These are phyloP conservation scores for Bocquillonia castaneifolia DNA, from an alignment of 441 rosid genomes.

Conservation along the genomic window DNA sequence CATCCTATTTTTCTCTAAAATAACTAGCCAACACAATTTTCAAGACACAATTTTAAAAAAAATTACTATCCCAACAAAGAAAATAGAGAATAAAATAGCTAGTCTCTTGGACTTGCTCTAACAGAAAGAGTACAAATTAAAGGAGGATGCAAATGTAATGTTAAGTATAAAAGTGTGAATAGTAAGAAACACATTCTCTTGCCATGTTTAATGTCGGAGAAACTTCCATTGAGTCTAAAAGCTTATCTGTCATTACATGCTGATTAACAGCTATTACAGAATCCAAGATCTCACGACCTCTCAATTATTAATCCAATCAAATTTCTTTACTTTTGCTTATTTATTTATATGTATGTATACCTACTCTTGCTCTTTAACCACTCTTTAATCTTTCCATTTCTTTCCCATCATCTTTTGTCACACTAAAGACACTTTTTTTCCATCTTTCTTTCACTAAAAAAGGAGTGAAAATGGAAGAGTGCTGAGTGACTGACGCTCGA, in stretches of 20 bases:
- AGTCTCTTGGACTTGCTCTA: conserved; percentile 17
- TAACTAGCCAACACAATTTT: too few relatives aligned
- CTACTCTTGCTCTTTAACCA: conserved; percentile 29
- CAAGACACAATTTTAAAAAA: too few relatives aligned
- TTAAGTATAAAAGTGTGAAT: background rate
- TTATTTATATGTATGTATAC: conserved; percentile 17
- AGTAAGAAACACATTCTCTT: conserved; percentile 40
- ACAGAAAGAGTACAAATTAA: conserved; percentile 21
- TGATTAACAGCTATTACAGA: conserved; percentile 44
- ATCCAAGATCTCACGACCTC: conserved; percentile 51
- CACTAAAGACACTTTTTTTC: conserved; percentile 1
- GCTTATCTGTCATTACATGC: conserved; percentile 35
- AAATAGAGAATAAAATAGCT: too few relatives aligned
- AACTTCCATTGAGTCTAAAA: conserved; percentile 56
- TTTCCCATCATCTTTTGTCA: conserved; percentile 15
- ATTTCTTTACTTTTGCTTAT: conserved; percentile 13
- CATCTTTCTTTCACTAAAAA: conserved; percentile 3
- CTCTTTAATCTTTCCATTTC: conserved; percentile 33
- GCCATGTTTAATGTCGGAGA: conserved; percentile 57
- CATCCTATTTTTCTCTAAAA: too few relatives aligned
- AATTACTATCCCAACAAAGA: too few relatives aligned
- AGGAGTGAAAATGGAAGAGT: conserved; percentile 28
- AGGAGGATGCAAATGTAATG: conserved; percentile 13
- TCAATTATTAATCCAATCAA: conserved; percentile 26
- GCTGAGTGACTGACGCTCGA: conserved; percentile 13